phyloP scores from a whole-genome alignment of 2,329 filamentous ascomycete genomes.

The Alternaria sp. region DNA sequence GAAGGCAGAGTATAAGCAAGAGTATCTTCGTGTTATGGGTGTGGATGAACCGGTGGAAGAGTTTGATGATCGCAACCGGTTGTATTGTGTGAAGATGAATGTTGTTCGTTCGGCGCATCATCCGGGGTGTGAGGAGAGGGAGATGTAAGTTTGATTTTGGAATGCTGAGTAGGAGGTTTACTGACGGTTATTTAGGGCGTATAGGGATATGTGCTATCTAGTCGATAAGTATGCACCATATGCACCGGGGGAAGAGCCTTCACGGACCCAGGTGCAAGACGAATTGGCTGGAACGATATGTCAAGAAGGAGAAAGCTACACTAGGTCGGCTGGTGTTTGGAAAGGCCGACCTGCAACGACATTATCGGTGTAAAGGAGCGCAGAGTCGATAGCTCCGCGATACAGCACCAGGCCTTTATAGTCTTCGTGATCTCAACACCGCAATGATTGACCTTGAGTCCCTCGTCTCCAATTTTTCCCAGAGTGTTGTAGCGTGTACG shows the following conservation, averaged over 20 bases:
- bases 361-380: background rate
- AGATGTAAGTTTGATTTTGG: too few species aligned
- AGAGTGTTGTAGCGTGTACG: background rate
- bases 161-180: too few species aligned
- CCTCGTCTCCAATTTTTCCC: background rate
- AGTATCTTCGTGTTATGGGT: background rate
- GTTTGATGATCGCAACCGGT: background rate
- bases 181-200: background rate
- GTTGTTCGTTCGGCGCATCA: background rate
- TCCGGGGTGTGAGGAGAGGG: too few species aligned
- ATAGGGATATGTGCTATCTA: background rate
- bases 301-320: background rate
- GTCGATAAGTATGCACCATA: background rate
- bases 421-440: too few species aligned
- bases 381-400: too few species aligned
- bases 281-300: background rate
- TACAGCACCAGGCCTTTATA: too few species aligned
- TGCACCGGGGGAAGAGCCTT: background rate
- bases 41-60: background rate
- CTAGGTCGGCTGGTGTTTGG: background rate
- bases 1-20: background rate
- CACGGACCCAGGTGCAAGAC: background rate
- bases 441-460: background rate
- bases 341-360: fast-evolving
- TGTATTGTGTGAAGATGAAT: background rate